Evolutionary conservation across 306 rosid species (phyloP).

Genomic region (Cercis canadensis): DNA sequence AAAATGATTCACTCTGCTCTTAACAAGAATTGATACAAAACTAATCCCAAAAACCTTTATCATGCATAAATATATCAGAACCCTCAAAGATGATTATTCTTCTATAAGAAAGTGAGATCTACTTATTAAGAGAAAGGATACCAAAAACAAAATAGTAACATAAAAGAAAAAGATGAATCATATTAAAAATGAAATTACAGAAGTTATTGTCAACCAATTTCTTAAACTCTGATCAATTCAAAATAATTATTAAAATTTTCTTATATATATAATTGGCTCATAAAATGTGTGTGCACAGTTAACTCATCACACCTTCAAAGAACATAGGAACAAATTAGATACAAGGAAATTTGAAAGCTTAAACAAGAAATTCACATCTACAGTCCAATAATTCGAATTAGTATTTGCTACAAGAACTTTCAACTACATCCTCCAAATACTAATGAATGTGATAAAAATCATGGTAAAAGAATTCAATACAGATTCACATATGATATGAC

Average conservation of each 20-base stretch:
- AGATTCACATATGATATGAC: constrained; percentile 17
- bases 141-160: no score
- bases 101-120: not conserved
- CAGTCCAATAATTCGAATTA: constrained; percentile 6
- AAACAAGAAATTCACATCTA: constrained; percentile 3
- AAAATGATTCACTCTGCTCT: no score
- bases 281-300: not conserved
- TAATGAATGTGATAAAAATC: constrained; percentile 21
- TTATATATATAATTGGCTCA: not conserved
- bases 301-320: constrained; percentile 3
- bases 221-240: constrained; percentile 1
- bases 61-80: no score
- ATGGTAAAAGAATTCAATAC: not conserved
- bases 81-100: constrained; percentile 6
- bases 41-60: no score
- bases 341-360: constrained; percentile 15
- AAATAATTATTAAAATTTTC: not conserved
- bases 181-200: constrained; percentile 21
- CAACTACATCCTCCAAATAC: constrained; percentile 16
- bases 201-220: constrained; percentile 14
- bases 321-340: constrained; percentile 10
- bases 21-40: no score
- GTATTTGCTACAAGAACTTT: constrained; percentile 1
- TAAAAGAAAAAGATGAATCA: no score
- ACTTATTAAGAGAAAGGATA: not conserved